Base-by-base conservation (phyloP, 192 early-diverging fungal species). In the Coemansia sp. region DNA sequence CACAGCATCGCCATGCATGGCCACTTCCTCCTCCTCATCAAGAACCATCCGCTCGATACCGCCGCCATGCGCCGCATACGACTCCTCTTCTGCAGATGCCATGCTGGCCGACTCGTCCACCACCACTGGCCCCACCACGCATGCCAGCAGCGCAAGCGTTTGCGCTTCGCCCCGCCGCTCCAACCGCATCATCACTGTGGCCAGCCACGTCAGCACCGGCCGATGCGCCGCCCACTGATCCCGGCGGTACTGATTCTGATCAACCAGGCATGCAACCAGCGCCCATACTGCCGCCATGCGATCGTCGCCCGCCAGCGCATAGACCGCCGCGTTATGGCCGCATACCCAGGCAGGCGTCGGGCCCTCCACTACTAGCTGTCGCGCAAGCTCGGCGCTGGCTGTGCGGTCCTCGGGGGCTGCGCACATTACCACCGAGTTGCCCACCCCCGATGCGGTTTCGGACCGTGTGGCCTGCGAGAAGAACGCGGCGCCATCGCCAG, bases 81-180 rank as follows among this genome's bases (percentile, higher is more conserved):
- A 30, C 23, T 61, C 55, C 19, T n/a, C n/a, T 31, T n/a, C 30
- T 15, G 44, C 13, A 6, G 37, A 38, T 57, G 25, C n/a, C 28
- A 22, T 7, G 33, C 30, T 2, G 15, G n/a, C n/a, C n/a, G n/a
- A n/a, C n/a, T n/a, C n/a, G n/a, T n/a, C n/a, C 45, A 23, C 19
- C 45, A 30, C n/a, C 10, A 42, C 59, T 37, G 7, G 55, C 55
- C 64, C 64, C 40, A 81, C 52, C 31, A 75, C 74, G 31, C 79
- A 81, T 10, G 79, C 27, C 8, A 81, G 50, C 55, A 81, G 54
- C 22, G 79, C 79, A 61, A 75, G 73, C 52, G 79, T 68, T 62
- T 81, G 79, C 60, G 71, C 72, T 37, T 81, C 79, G 59, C 79
- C 79, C 15, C 56, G 55, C 6, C 58, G 62, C 66, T 68, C 64